phyloP scores from a whole-genome alignment of 306 rosid genomes.

The Spatholobus suberectus region DNA sequence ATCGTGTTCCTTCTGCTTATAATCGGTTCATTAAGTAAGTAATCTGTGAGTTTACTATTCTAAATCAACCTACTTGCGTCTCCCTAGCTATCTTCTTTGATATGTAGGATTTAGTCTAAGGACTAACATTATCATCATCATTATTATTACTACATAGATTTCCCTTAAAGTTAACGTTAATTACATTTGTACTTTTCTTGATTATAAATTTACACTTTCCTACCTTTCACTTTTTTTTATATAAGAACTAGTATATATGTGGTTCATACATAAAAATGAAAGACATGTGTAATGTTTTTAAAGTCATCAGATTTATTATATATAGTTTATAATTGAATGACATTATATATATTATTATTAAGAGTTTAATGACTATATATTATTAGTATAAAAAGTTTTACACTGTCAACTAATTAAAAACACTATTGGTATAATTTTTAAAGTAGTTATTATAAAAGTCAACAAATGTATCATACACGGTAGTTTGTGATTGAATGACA shows the following conservation, averaged over 20 bases:
- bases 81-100: neutral
- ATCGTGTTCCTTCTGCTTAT: constrained; percentile 98
- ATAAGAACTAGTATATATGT: neutral
- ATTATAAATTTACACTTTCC: neutral
- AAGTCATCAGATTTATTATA: neutral
- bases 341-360: too few species aligned
- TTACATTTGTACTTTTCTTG: neutral
- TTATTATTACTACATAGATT: neutral
- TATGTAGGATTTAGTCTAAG: neutral
- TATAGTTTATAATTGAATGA: too few species aligned
- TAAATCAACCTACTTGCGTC: neutral
- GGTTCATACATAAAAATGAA: neutral
- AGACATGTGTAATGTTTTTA: neutral
- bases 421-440: too few species aligned
- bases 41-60: neutral
- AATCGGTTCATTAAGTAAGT: constrained; percentile 95
- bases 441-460: too few species aligned
- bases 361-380: too few species aligned
- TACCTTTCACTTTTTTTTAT: neutral
- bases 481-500: too few species aligned
- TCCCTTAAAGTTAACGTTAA: neutral
- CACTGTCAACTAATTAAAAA: too few species aligned
- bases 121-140: neutral
- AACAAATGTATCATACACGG: too few species aligned
- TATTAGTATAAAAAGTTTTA: too few species aligned